These are phyloP conservation scores for Trichocladium antarcticum DNA, from an alignment of 495 filamentous ascomycete species.

Conservation along the genomic window DNA sequence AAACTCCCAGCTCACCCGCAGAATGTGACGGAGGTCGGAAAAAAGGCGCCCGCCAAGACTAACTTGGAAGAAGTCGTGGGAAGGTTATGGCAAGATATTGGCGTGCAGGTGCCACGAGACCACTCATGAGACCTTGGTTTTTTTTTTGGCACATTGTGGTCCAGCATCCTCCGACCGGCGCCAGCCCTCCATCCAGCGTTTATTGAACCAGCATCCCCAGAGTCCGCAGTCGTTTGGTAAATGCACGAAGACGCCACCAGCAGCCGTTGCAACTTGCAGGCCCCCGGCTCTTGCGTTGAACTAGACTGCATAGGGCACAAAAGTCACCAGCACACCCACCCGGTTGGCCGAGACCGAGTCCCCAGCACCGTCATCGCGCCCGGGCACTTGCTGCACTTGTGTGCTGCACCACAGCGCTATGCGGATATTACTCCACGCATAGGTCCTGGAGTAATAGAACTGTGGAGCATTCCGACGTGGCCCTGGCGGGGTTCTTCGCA, in stretches of 20 bases:
- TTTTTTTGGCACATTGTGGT: not conserved
- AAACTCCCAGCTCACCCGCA: not conserved
- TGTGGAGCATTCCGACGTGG: not conserved
- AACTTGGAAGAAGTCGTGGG: not conserved
- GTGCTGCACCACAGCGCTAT: no score
- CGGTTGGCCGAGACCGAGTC: not conserved
- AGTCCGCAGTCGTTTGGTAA: not conserved
- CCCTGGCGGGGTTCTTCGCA: not conserved
- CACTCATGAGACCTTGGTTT: conserved; percentile 14
- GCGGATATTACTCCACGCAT: no score
- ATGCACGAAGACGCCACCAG: not conserved
- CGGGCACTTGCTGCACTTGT: not conserved
- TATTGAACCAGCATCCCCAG: conserved; percentile 1
- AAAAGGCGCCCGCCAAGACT: conserved; percentile 15
- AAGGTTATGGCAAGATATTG: not conserved
- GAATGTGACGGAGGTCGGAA: not conserved
- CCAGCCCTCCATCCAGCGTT: not conserved
- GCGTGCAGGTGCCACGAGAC: conserved; percentile 17
- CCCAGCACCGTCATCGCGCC: conserved; percentile 1
- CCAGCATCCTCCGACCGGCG: not conserved
- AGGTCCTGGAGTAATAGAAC: not conserved
- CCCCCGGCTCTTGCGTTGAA: not conserved
- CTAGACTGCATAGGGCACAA: not conserved
- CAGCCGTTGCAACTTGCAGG: no score
- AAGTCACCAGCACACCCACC: not conserved